Base-by-base conservation (phyloP, 257 asterid genomes). In the Buddleja alternifolia region DNA sequence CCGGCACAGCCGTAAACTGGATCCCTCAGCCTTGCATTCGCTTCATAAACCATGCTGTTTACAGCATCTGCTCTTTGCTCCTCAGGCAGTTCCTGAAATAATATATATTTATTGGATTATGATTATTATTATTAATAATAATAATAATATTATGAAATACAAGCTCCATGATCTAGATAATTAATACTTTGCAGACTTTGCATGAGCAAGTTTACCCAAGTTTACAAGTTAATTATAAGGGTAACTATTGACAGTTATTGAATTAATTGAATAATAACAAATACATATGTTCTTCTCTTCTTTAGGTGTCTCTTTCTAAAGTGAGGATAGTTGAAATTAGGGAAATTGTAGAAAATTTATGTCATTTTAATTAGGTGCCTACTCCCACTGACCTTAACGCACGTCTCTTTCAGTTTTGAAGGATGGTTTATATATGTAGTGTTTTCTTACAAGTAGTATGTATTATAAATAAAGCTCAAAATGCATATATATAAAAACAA, bases 21-120 rank as follows among this genome's bases (percentile, higher is more conserved):
- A 41, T 84, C 86, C 69, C 89, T 71, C 19, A 84, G 78, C 78
- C 89, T 46, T 0, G 89, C 86, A 10, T 78, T 81, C 2, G 89
- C 89, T 39, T 84, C 89, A 6, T 84, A 84, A 10, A 84, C 89
- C 86, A 84, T 84, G 78, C 86, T 81, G 61, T 59, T 84, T 50
- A 84, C 89, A 0, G 89, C 89, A 65, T 84, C 89, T 8, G 74
- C 70, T 50, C 86, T 81, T 81, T 78, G 89, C 40, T 24, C 69
- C 42, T 81, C 84, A 0, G 84, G 80, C 8, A 84, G 76, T 48
- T 81, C 86, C 89, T 84, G n/a, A n/a, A n/a, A 76, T 4, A 67
- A 36, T 40, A 2, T 8, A 63, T 21, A 44, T 10, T 44, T 1
- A 24, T 44, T n/a, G n/a, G n/a, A n/a, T n/a, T n/a, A n/a, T n/a